Evolutionary conservation across 257 asterid species (phyloP), one percentile per base, ranked within the genome.

Genomic region (Cruciata laevipes): DNA sequence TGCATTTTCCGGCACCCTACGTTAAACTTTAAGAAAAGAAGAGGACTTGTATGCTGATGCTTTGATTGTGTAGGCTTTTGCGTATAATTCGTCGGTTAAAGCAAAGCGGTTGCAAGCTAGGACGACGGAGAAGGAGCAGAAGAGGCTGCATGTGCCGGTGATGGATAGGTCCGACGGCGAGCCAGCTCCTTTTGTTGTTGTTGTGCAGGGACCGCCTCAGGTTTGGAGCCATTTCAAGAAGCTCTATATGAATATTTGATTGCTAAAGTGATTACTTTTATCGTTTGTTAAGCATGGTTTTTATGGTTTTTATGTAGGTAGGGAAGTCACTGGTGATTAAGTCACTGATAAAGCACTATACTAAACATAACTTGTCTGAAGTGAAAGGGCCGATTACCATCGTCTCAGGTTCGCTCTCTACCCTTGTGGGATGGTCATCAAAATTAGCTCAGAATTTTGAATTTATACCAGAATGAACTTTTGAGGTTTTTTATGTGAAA

Each of bases 121-220:
- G 74, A 76, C 95, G 21, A 86, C 96, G 12, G 97, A 94, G 83
- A 94, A 94, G 83, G 97, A 90, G 82, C 97, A 94, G 80, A 84
- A 84, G 72, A 77, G 90, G 84, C 95, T 94, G 77, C 99, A 90
- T 77, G 79, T 94, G 31, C 97, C 99, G 7, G 83, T 79, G 14
- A 77, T 86, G 66, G 99, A 94, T 63, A 84, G 97, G 52, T 69
- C 79, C 53, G 76, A 75, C 2, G 99, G 95, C 24, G 99, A 93
- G 74, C 95, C 99, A 32, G 95, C 99, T 71, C 99, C 97, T 0
- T 90, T 77, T 60, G 97, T 93, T 66, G 76, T 93, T 74, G 97
- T 90, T 18, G 89, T 93, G 30, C 99, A 93, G 69, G 97, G 99
- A 61, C 99, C 99, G 56, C 97, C 97, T 7, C 81, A 93, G 95